Evolutionary conservation across 192 early-diverging fungal genomes (phyloP).

Genomic region (Backusella mclennaniae): DNA sequence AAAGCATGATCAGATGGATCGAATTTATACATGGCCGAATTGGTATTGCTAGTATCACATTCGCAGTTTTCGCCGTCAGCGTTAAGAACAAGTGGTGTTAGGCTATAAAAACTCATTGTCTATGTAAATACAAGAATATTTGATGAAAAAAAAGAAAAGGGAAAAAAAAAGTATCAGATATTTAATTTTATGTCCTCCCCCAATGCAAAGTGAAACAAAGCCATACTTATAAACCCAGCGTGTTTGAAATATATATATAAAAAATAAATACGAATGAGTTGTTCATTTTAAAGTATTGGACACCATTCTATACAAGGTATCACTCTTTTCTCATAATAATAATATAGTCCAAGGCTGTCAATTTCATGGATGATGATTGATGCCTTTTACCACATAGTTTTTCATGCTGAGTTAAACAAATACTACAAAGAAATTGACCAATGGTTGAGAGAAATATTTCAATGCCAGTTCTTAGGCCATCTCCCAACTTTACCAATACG

Average conservation of each 20-base stretch:
- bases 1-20: constrained; percentile 26
- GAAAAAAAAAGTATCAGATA: background rate
- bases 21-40: constrained; percentile 19
- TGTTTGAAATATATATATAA: background rate
- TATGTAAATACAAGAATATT: background rate
- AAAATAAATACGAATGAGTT: no score
- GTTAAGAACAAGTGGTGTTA: constrained; percentile 10
- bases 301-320: no score
- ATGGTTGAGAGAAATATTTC: no score
- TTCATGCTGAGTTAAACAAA: no score
- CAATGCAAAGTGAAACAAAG: background rate
- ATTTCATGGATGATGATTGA: no score
- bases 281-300: no score
- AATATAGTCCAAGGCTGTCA: no score
- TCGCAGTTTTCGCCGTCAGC: background rate
- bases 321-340: no score
- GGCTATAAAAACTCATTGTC: background rate
- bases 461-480: no score
- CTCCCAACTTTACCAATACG: no score
- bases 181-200: background rate
- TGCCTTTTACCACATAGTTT: no score
- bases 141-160: background rate
- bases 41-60: background rate
- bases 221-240: background rate
- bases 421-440: no score